Evolutionary conservation across 1,139 yeast genomes (phyloP).

Genomic region (Scheffersomyces titani): DNA sequence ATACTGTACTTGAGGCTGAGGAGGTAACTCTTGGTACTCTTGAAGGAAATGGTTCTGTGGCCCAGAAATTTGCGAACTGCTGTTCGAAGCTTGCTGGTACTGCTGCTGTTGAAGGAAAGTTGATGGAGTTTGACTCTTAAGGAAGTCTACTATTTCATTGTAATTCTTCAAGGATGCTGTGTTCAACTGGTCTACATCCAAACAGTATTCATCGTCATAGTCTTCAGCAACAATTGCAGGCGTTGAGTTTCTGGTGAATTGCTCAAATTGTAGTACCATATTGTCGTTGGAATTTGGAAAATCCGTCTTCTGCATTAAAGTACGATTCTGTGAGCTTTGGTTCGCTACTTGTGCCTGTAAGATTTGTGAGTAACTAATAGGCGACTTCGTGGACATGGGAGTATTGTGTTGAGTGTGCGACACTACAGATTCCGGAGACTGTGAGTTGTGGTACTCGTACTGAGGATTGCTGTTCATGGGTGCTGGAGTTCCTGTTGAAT

Average conservation of each 20-base stretch:
- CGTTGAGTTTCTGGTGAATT: not conserved
- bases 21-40: slow-evolving; percentile 2
- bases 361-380: not conserved
- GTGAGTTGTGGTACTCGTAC: not conserved
- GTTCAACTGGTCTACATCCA: slow-evolving; percentile 47
- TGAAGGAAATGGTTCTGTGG: slow-evolving; percentile 2
- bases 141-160: slow-evolving; percentile 19
- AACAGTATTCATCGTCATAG: slow-evolving; percentile 49
- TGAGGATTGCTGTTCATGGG: not conserved
- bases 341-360: not conserved
- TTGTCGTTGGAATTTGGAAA: not conserved
- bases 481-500: not conserved
- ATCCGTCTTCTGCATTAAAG: not conserved
- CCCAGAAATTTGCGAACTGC: slow-evolving; percentile 7
- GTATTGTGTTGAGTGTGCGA: not conserved
- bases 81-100: slow-evolving; percentile 7
- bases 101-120: slow-evolving; percentile 4
- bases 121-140: slow-evolving; percentile 11
- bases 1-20: slow-evolving; percentile 3
- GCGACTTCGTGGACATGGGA: not conserved
- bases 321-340: not conserved
- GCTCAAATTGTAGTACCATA: not conserved
- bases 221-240: slow-evolving; percentile 20
- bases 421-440: not conserved
- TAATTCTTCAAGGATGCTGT: slow-evolving; percentile 20